Evolutionary conservation across 1,139 yeast genomes (phyloP).

Genomic region (Zygosaccharomyces pseudobailii): DNA sequence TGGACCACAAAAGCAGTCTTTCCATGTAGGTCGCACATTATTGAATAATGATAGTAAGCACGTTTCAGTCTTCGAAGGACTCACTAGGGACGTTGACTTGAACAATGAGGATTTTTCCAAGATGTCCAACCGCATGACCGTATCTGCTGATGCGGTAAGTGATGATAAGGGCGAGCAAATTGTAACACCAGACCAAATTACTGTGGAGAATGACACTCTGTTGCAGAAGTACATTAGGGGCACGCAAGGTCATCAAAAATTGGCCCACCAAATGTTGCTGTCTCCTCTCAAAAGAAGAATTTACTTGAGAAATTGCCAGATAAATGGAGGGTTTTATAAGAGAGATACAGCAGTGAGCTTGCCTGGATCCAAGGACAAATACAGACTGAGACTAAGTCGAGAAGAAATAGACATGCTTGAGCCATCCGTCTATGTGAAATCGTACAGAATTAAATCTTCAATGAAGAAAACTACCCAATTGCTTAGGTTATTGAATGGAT

Average conservation of each 20-base stretch:
- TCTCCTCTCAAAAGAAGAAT: conserved; percentile 72
- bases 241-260: conserved; percentile 33
- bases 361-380: conserved; percentile 43
- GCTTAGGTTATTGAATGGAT: conserved; percentile 63
- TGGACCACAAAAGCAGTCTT: conserved; percentile 2
- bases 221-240: conserved; percentile 41
- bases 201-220: conserved; percentile 38
- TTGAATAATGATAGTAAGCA: conserved; percentile 5
- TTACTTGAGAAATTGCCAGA: conserved; percentile 54
- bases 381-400: conserved; percentile 52
- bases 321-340: conserved; percentile 67
- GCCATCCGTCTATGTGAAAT: conserved; percentile 77
- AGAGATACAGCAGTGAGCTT: conserved; percentile 52
- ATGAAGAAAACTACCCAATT: conserved; percentile 85
- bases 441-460: conserved; percentile 77
- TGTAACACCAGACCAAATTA: conserved; percentile 19
- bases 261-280: conserved; percentile 45
- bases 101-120: conserved; percentile 11
- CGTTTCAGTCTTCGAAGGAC: conserved; percentile 13
- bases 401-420: conserved; percentile 75
- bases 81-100: conserved; percentile 12
- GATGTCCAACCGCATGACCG: conserved; percentile 23
- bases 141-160: conserved; percentile 18
- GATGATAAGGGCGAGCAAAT: conserved; percentile 11
- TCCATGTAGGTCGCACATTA: conserved; percentile 7